These are phyloP conservation scores for Xylariaceae sp. DNA, from an alignment of 2,329 filamentous ascomycete genomes.

Conservation along the genomic window DNA sequence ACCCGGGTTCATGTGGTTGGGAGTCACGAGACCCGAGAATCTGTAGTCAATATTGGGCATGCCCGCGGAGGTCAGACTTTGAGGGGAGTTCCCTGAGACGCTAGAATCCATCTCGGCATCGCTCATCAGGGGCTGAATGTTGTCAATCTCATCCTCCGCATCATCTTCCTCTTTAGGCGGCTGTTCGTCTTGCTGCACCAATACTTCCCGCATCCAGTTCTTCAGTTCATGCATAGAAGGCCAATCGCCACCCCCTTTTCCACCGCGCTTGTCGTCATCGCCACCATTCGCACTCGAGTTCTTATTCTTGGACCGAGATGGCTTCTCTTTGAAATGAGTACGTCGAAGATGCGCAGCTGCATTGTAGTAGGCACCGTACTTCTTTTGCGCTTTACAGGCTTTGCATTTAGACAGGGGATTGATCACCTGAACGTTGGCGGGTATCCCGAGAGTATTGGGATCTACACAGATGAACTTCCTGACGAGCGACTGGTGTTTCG, in stretches of 20 bases:
- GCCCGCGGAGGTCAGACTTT: constrained; percentile 14
- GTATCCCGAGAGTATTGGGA: constrained; percentile 39
- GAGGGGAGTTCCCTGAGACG: constrained; percentile 23
- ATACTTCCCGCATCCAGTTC: constrained; percentile 54
- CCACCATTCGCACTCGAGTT: constrained; percentile 28
- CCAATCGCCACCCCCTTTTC: constrained; percentile 50
- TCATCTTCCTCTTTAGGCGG: constrained; percentile 33
- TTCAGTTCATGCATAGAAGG: constrained; percentile 54
- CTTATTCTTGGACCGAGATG: constrained; percentile 42
- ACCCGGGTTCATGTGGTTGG: constrained; percentile 20
- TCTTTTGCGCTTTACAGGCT: constrained; percentile 68
- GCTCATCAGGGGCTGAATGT: constrained; percentile 30
- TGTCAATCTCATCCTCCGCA: constrained; percentile 37
- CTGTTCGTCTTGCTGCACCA: constrained; percentile 35
- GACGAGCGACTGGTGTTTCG: constrained; percentile 55
- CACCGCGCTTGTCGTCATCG: constrained; percentile 48
- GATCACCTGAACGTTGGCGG: constrained; percentile 46
- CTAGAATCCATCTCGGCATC: constrained; percentile 22
- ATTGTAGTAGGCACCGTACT: constrained; percentile 90
- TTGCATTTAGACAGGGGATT: constrained; percentile 75
- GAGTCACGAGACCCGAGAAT: constrained; percentile 18
- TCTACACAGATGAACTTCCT: constrained; percentile 57
- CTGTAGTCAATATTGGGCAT: constrained; percentile 21
- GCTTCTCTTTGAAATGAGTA: constrained; percentile 74
- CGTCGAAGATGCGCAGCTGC: constrained; percentile 85